Evolutionary conservation across 78 protist genomes (phyloP).

Genomic region (Dictyostelium purpureum): DNA sequence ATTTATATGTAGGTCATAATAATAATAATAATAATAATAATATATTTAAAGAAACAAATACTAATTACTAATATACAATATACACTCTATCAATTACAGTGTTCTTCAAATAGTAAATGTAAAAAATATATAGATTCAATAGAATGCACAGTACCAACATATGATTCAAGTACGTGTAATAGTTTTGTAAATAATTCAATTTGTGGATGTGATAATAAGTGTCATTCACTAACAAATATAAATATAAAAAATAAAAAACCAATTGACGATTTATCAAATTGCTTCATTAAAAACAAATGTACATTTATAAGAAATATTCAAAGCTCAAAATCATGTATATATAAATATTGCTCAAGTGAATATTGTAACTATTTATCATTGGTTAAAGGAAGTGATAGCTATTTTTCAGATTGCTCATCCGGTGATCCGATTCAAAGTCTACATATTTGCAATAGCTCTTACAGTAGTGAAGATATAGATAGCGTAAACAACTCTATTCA

Average conservation of each 20-base stretch:
- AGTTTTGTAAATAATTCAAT: background rate
- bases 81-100: background rate
- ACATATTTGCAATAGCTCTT: too few species aligned
- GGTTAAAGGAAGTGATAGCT: too few species aligned
- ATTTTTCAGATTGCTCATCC: too few species aligned
- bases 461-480: too few species aligned
- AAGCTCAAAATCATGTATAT: background rate
- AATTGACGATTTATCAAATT: background rate
- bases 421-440: too few species aligned
- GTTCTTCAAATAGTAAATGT: background rate
- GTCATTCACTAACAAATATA: background rate
- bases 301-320: background rate
- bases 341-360: background rate
- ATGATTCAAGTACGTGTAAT: background rate
- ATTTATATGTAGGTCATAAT: background rate
- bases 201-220: background rate
- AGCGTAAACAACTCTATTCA: too few species aligned
- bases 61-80: too few species aligned
- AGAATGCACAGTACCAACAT: too few species aligned
- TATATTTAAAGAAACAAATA: too few species aligned
- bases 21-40: background rate
- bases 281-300: background rate
- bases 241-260: background rate
- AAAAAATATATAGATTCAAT: background rate
- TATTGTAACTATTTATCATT: background rate